Conservation (phyloP, 495 filamentous ascomycete species). For the Melanomma pulvis-pyrius region DNA sequence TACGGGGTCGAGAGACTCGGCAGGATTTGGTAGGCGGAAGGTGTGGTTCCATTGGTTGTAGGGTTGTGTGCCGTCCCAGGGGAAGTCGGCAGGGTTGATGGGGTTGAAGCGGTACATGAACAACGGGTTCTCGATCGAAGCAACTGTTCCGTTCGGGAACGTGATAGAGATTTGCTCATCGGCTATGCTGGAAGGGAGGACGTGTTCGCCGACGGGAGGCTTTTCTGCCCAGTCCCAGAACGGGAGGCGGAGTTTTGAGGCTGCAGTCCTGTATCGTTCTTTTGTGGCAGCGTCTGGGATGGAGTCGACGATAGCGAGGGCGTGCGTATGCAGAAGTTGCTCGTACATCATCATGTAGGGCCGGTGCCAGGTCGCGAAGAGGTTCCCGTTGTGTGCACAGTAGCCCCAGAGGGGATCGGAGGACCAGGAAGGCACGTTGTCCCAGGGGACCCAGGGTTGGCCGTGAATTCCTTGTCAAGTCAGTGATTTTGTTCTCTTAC, state of each 20-base stretch:
- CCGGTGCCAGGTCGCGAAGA: constrained; percentile 22
- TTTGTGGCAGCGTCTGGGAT: neutral
- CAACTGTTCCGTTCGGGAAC: constrained; percentile 14
- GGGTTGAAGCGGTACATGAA: constrained; percentile 17
- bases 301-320: constrained; percentile 6
- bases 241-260: constrained; percentile 11
- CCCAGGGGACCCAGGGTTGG: constrained; percentile 12
- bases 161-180: neutral
- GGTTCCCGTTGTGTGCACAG: constrained; percentile 9
- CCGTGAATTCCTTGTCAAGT: constrained; percentile 17
- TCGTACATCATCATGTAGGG: constrained; percentile 39
- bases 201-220: neutral
- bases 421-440: neutral
- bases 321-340: constrained; percentile 30
- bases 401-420: constrained; percentile 42
- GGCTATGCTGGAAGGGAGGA: constrained; percentile 3
- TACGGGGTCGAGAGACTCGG: neutral
- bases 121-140: constrained; percentile 12
- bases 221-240: constrained; percentile 36
- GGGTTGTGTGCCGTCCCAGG: neutral
- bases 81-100: constrained; percentile 5
- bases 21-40: neutral
- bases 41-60: constrained; percentile 17
- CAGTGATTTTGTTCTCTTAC: neutral
- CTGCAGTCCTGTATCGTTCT: neutral